Evolutionary conservation across 2,329 filamentous ascomycete species (phyloP).

Genomic region (Nemania sp.): DNA sequence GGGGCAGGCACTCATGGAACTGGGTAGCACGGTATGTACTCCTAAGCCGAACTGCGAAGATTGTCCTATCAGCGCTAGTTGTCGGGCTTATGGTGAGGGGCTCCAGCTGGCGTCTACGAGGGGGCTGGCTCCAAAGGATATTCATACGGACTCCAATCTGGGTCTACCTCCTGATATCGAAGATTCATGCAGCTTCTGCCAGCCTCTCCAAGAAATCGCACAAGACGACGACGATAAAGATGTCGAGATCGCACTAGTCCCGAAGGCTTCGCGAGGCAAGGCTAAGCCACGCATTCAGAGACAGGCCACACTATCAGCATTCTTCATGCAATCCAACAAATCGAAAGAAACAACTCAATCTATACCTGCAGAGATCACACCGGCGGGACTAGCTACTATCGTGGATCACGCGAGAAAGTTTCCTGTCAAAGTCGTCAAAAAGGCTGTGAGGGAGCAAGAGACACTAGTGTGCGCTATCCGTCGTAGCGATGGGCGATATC

Average conservation of each 20-base stretch:
- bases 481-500: slow-evolving; percentile 47
- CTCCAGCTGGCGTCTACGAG: slow-evolving; percentile 37
- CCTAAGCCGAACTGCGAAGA: slow-evolving; percentile 60
- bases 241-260: slow-evolving; percentile 8
- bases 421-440: slow-evolving; percentile 56
- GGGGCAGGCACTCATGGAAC: slow-evolving; percentile 69
- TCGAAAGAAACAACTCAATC: slow-evolving; percentile 12
- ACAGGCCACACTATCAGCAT: slow-evolving; percentile 38
- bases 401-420: slow-evolving; percentile 55
- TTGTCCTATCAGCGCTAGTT: slow-evolving; percentile 57
- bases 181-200: slow-evolving; percentile 55
- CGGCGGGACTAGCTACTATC: slow-evolving; percentile 42
- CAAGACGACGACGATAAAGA: slow-evolving; percentile 31
- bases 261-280: slow-evolving; percentile 15
- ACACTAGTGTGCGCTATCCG: slow-evolving; percentile 59
- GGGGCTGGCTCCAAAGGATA: slow-evolving; percentile 20
- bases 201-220: slow-evolving; percentile 47
- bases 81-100: slow-evolving; percentile 57
- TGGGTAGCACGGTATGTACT: slow-evolving; percentile 65
- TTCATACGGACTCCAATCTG: not conserved
- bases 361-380: slow-evolving; percentile 20
- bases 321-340: slow-evolving; percentile 31
- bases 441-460: slow-evolving; percentile 56
- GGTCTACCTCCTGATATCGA: slow-evolving; percentile 50
- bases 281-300: slow-evolving; percentile 21